These are phyloP conservation scores for Thermochaetoides thermophila DNA, from an alignment of 495 filamentous ascomycete genomes.

Conservation along the genomic window DNA sequence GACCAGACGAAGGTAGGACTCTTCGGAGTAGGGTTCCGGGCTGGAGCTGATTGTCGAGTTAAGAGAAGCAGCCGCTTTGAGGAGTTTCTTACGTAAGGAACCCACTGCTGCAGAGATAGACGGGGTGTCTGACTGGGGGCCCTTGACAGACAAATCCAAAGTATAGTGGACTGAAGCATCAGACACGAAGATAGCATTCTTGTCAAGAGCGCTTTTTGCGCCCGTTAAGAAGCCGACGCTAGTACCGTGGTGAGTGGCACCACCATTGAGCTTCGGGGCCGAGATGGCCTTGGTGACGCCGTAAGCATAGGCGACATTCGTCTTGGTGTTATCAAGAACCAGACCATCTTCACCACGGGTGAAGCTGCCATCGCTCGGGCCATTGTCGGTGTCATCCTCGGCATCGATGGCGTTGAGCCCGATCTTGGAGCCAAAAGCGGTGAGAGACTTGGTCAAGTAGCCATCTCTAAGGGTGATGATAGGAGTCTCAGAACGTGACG, in stretches of 20 bases:
- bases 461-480: slow-evolving; percentile 38
- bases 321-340: slow-evolving; percentile 29
- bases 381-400: slow-evolving; percentile 35
- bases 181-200: slow-evolving; percentile 23
- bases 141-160: slow-evolving; percentile 19
- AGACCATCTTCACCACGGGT: slow-evolving; percentile 33
- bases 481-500: slow-evolving; percentile 13
- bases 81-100: slow-evolving; percentile 26
- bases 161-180: slow-evolving; percentile 34
- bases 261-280: slow-evolving; percentile 21
- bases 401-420: slow-evolving; percentile 43
- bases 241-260: slow-evolving; percentile 26
- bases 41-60: slow-evolving; percentile 12
- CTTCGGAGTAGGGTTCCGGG: slow-evolving; percentile 24
- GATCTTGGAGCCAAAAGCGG: slow-evolving; percentile 34
- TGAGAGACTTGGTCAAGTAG: slow-evolving; percentile 39
- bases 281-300: slow-evolving; percentile 35
- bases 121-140: slow-evolving; percentile 13
- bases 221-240: slow-evolving; percentile 33
- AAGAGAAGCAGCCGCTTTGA: slow-evolving; percentile 16
- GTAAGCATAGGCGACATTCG: slow-evolving; percentile 24
- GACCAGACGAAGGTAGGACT: slow-evolving; percentile 24
- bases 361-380: slow-evolving; percentile 19
- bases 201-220: slow-evolving; percentile 17
- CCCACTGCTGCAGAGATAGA: slow-evolving; percentile 28